Evolutionary conservation across 2,329 filamentous ascomycete species (phyloP), one percentile per base, ranked within the genome.

Genomic region (Calonectria hawksworthii): DNA sequence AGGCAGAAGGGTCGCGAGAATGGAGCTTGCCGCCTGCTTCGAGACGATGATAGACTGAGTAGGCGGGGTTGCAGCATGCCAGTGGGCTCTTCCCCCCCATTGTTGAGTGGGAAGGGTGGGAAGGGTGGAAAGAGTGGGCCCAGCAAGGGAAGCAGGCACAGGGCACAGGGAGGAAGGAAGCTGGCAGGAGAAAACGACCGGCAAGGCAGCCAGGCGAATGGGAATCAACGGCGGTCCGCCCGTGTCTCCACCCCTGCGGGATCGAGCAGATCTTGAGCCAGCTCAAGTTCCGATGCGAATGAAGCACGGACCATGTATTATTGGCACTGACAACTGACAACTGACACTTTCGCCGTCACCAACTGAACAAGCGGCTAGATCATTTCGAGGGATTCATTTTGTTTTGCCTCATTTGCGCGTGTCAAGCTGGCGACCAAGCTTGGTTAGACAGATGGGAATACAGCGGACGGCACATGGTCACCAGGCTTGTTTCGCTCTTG

Each of bases 191-290:
- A 68, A 26, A 68, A 59, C 38, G 67, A 47, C 44, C 9, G 36
- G 50, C 14, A 21, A 28, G 52, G 56, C 56, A 61, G 9, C 28
- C 16, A 47, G 38, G 61, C 61, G 30, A 65, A 65, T 63, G 36
- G 44, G 23, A 56, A 38, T 44, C 3, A 21, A 26, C 23, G 36
- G 21, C 50, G 23, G 36, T 23, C 30, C 21, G 30, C 38, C 47
- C 30, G 26, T 54, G 41, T 61, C 51, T 65, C 38, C 78, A 75
- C 75, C 73, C 50, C 41, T 61, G 54, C 44, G 51, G 64, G 75
- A 80, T 80, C 78, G 78, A 64, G 59, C 56, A 73, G 78, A 80
- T 80, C 78, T 80, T 41, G 67, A 73, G 66, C 74, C 77, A 77
- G 56, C 72, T 44, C 68, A 74, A 70, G 68, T 69, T 70, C 76